phyloP scores from a whole-genome alignment of 83 land plant genomes.

The Picea abies region DNA sequence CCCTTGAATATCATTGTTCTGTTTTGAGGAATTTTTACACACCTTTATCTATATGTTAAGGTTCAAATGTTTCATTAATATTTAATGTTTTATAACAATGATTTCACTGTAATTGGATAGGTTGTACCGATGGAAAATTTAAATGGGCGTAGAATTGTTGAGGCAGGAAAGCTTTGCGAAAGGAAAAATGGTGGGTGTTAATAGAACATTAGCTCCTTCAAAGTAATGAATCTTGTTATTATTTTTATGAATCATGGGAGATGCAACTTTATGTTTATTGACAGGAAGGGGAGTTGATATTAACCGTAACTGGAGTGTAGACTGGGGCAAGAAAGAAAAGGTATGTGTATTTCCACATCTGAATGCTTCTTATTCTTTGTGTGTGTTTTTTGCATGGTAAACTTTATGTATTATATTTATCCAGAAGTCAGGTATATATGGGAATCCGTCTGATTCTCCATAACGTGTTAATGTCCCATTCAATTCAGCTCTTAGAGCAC shows the following conservation, averaged over 20 bases:
- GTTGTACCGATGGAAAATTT: conserved; percentile 96
- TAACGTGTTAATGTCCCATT: not conserved
- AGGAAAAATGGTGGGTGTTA: conserved; percentile 84
- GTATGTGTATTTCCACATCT: conserved; percentile 28
- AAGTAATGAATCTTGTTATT: not conserved
- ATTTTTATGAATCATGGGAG: not conserved
- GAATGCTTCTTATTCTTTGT: conserved; percentile 2
- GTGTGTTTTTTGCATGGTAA: not conserved
- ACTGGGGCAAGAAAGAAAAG: conserved; percentile 99
- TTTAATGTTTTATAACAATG: not conserved
- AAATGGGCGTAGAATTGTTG: conserved; percentile 94
- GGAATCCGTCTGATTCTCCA: not conserved
- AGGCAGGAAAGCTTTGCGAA: conserved; percentile 91
- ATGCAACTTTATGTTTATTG: conserved; percentile 4
- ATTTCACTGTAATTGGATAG: conserved; percentile 30
- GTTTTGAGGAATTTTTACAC: not conserved
- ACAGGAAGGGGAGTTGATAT: conserved; percentile 97
- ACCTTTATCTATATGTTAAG: not conserved
- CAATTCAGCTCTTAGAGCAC: not conserved
- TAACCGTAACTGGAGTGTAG: conserved; percentile 97
- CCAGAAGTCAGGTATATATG: not conserved
- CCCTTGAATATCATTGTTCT: not conserved
- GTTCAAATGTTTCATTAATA: not conserved
- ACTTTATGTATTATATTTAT: not conserved
- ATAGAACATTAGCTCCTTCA: not conserved